A percentile compares a stretch with the other conserved stretches of the same genome.
Evolutionary conservation across 2,329 filamentous ascomycete genomes (phyloP).

Genomic region (Cordyceps cicadae): DNA sequence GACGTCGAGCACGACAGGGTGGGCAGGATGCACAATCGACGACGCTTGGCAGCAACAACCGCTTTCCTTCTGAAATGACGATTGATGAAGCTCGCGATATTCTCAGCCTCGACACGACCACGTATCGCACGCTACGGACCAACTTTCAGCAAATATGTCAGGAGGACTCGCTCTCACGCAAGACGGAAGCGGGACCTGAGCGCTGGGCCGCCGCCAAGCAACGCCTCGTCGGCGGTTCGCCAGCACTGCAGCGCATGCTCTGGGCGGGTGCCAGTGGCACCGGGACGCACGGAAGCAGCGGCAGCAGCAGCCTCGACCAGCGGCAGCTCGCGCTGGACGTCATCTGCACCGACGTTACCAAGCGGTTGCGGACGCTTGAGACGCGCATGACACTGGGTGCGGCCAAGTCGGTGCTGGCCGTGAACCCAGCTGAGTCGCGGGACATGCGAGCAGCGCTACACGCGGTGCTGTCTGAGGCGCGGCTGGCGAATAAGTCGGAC

Average conservation of each 20-base stretch:
- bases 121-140: slow-evolving; percentile 57
- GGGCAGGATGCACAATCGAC: slow-evolving; percentile 61
- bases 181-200: slow-evolving; percentile 64
- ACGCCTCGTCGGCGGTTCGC: slow-evolving; percentile 54
- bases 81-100: slow-evolving; percentile 69
- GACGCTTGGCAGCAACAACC: slow-evolving; percentile 58
- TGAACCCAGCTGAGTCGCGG: slow-evolving; percentile 41
- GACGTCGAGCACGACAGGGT: slow-evolving; percentile 43
- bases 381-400: slow-evolving; percentile 64
- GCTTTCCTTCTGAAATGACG: slow-evolving; percentile 76
- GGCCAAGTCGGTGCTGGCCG: slow-evolving; percentile 53
- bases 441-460: slow-evolving; percentile 59
- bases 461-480: slow-evolving; percentile 53
- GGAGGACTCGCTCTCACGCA: slow-evolving; percentile 60
- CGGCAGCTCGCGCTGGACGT: slow-evolving; percentile 67
- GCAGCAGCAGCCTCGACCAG: slow-evolving; percentile 36
- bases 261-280: slow-evolving; percentile 23
- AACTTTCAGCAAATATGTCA: slow-evolving; percentile 65
- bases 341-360: slow-evolving; percentile 74
- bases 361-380: slow-evolving; percentile 60
- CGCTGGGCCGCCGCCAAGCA: slow-evolving; percentile 66
- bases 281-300: slow-evolving; percentile 26
- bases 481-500: slow-evolving; percentile 66
- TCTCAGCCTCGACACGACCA: slow-evolving; percentile 52
- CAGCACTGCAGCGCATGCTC: slow-evolving; percentile 55